Percentiles rank a stretch among this genome's conserved stretches.
Conservation (phyloP, 208 protist species). For the Endotrypanum monterogeii region DNA sequence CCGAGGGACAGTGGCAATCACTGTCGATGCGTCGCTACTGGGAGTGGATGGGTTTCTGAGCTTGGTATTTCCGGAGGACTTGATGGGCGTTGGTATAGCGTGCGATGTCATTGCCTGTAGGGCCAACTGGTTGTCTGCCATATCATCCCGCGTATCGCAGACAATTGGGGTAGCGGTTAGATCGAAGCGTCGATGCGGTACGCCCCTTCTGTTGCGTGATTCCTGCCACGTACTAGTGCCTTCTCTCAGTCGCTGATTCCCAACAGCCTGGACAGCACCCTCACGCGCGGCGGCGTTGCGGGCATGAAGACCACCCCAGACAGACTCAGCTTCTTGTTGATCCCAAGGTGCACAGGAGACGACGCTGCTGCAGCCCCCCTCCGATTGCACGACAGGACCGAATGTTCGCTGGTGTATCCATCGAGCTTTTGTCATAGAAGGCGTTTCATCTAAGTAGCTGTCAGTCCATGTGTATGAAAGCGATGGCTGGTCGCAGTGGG, state of each 20-base stretch:
- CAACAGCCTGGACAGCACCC: background rate
- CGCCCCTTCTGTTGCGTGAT: background rate
- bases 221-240: background rate
- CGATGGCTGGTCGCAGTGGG: slow-evolving; percentile 11
- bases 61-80: background rate
- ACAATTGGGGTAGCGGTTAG: slow-evolving; percentile 6
- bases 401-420: slow-evolving; percentile 43
- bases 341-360: slow-evolving; percentile 14
- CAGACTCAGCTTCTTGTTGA: slow-evolving; percentile 2
- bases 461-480: slow-evolving; percentile 45
- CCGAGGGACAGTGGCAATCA: slow-evolving; percentile 24
- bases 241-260: background rate
- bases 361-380: slow-evolving; percentile 29
- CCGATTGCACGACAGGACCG: slow-evolving; percentile 42
- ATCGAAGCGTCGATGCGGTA: background rate
- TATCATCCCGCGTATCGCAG: background rate
- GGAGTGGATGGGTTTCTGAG: background rate
- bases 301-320: slow-evolving; percentile 19
- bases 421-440: slow-evolving; percentile 20
- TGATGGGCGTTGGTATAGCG: background rate
- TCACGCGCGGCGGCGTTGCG: slow-evolving; percentile 2
- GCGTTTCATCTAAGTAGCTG: slow-evolving; percentile 37
- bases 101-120: too few species aligned
- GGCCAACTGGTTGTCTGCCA: background rate
- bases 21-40: slow-evolving; percentile 1